These are phyloP conservation scores for Jamesozyma piceae DNA, from an alignment of 805 yeast genomes.

Conservation along the genomic window DNA sequence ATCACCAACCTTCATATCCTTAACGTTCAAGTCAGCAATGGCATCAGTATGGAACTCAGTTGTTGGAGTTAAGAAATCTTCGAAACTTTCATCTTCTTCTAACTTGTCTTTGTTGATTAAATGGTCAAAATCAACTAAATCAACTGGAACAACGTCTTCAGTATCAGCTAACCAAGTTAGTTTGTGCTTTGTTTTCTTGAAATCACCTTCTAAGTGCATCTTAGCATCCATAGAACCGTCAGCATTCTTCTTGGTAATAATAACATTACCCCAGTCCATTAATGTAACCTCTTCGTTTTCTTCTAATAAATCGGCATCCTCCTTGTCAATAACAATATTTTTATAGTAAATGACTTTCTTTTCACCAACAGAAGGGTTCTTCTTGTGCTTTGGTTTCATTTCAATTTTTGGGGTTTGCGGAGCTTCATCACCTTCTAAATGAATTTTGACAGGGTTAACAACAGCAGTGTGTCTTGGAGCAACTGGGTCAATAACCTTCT, in stretches of 20 bases:
- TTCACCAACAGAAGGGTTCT: constrained; percentile 81
- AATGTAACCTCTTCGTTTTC: constrained; percentile 91
- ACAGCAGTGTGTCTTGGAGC: constrained; percentile 94
- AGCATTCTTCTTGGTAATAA: constrained; percentile 59
- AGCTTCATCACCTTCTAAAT: constrained; percentile 47
- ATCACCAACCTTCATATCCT: constrained; percentile 72
- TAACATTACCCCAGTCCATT: constrained; percentile 98
- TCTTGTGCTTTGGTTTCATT: constrained; percentile 86
- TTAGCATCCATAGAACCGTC: constrained; percentile 65
- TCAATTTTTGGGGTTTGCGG: constrained; percentile 57
- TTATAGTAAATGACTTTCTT: constrained; percentile 65
- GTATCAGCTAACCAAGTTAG: constrained; percentile 90
- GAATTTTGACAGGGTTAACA: constrained; percentile 61
- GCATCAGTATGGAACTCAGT: constrained; percentile 79
- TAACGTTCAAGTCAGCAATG: constrained; percentile 70
- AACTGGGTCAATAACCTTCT: constrained; percentile 91
- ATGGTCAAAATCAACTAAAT: constrained; percentile 86
- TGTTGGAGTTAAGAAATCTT: constrained; percentile 78
- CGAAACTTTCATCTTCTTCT: constrained; percentile 86
- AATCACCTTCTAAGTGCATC: constrained; percentile 88
- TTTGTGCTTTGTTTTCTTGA: constrained; percentile 91
- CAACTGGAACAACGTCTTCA: constrained; percentile 58
- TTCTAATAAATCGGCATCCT: constrained; percentile 63
- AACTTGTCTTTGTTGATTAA: constrained; percentile 89
- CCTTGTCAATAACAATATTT: constrained; percentile 71